phyloP scores from a whole-genome alignment of 2,329 filamentous ascomycete species.

The Fusarium pseudonygamai region DNA sequence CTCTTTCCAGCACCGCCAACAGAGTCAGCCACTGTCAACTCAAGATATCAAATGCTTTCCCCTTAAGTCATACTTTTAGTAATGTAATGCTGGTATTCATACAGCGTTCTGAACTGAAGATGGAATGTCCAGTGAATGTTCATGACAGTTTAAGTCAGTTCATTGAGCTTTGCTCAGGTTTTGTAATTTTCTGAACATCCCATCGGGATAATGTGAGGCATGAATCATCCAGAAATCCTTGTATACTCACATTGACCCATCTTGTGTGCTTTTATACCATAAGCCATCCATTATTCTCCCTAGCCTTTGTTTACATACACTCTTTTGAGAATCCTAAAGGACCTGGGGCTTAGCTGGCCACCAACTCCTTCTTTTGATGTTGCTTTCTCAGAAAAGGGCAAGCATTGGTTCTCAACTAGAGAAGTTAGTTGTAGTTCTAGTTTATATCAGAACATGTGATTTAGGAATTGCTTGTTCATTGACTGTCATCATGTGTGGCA shows the following conservation, averaged over 20 bases:
- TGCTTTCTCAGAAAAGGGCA: neutral
- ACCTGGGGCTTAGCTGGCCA: neutral
- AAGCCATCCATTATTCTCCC: neutral
- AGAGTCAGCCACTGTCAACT: neutral
- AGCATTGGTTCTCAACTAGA: neutral
- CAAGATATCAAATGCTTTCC: neutral
- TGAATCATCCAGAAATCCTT: neutral
- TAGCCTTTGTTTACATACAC: neutral
- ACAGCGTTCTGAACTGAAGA: neutral
- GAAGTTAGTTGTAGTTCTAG: neutral
- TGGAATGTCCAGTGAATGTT: neutral
- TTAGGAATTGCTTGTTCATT: neutral
- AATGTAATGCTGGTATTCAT: fast-evolving
- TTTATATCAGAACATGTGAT: neutral
- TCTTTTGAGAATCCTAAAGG: neutral
- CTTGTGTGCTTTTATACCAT: fast-evolving
- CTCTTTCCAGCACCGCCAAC: no score
- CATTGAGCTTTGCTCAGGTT: neutral
- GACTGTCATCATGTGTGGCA: neutral
- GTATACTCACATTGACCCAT: fast-evolving
- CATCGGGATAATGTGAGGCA: neutral
- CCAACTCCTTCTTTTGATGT: neutral
- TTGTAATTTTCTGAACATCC: neutral
- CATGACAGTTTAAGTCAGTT: neutral
- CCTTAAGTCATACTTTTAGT: fast-evolving